Evolutionary conservation across 2,329 filamentous ascomycete species (phyloP).

Genomic region (Botrytis deweyae): DNA sequence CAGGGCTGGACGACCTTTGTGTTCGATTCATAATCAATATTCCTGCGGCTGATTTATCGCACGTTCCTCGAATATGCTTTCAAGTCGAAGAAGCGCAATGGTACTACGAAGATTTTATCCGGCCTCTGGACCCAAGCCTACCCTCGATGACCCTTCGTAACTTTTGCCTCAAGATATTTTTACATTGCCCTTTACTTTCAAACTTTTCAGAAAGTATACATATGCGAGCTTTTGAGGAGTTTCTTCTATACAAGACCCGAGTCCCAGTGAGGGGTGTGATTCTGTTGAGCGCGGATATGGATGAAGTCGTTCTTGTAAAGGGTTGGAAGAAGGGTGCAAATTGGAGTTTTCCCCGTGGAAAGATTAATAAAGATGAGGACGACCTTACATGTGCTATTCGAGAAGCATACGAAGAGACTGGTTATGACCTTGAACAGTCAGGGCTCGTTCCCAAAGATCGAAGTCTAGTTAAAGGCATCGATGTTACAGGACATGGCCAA

Average conservation of each 20-base stretch:
- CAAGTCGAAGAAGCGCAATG: slow-evolving; percentile 99
- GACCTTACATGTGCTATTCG: slow-evolving; percentile 91
- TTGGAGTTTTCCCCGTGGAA: slow-evolving; percentile 95
- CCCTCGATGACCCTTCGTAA: slow-evolving; percentile 81
- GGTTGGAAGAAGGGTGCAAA: slow-evolving; percentile 96
- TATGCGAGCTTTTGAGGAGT: slow-evolving; percentile 83
- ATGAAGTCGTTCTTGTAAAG: slow-evolving; percentile 88
- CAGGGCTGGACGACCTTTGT: slow-evolving; percentile 95
- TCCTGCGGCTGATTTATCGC: slow-evolving; percentile 83
- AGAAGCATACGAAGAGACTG: slow-evolving; percentile 96
- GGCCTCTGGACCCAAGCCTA: slow-evolving; percentile 78
- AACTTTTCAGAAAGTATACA: slow-evolving; percentile 76
- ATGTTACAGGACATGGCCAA: slow-evolving; percentile 87
- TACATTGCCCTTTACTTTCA: slow-evolving; percentile 86
- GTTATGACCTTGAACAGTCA: slow-evolving; percentile 75
- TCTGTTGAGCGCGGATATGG: slow-evolving; percentile 90
- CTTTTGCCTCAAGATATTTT: slow-evolving; percentile 89
- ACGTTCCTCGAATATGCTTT: slow-evolving; percentile 93
- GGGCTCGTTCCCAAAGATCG: slow-evolving; percentile 72
- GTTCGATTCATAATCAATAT: slow-evolving; percentile 98
- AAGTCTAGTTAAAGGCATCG: slow-evolving; percentile 72
- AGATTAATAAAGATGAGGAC: slow-evolving; percentile 96
- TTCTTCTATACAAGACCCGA: slow-evolving; percentile 89
- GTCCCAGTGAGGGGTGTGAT: slow-evolving; percentile 94
- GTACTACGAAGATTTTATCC: slow-evolving; percentile 99